phyloP scores from a whole-genome alignment of 2,329 filamentous ascomycete species.

The Aspergillus fijiensis region DNA sequence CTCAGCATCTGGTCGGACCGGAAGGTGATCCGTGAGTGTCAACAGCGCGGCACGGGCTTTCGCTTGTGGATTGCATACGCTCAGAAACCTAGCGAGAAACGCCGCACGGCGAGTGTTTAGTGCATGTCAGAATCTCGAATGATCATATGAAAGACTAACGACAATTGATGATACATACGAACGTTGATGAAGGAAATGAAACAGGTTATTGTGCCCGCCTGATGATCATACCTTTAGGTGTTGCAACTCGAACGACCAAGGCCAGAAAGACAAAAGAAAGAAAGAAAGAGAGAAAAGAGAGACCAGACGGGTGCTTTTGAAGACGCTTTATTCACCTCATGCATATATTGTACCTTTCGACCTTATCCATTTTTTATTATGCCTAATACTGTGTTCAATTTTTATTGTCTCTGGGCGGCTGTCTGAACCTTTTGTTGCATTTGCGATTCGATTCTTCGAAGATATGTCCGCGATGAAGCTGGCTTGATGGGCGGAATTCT shows the following conservation, averaged over 20 bases:
- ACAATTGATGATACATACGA: constrained; percentile 9
- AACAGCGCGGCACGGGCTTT: constrained; percentile 81
- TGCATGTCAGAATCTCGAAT: not conserved
- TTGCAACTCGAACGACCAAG: not conserved
- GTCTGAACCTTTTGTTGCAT: constrained; percentile 16
- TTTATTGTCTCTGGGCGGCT: constrained; percentile 12
- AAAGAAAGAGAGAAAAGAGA: too few relatives aligned
- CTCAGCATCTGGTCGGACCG: constrained; percentile 78
- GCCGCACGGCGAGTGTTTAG: constrained; percentile 47
- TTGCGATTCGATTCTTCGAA: constrained; percentile 10
- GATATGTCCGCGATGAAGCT: constrained; percentile 2
- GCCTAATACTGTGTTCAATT: not conserved
- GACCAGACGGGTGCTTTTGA: constrained; percentile 1
- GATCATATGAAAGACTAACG: constrained; percentile 4
- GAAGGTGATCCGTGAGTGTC: constrained; percentile 76
- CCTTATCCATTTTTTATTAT: constrained; percentile 10
- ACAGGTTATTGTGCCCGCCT: not conserved
- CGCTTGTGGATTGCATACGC: constrained; percentile 90
- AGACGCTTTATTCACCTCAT: not conserved
- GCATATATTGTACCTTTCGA: constrained; percentile 6
- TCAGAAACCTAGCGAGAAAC: constrained; percentile 64
- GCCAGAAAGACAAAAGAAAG: not conserved
- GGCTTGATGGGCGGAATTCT: constrained; percentile 4
- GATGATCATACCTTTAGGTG: not conserved
- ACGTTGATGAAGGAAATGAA: not conserved